These are phyloP conservation scores for Aspergillus transmontanensis DNA, from an alignment of 2,329 filamentous ascomycete genomes.

Conservation along the genomic window DNA sequence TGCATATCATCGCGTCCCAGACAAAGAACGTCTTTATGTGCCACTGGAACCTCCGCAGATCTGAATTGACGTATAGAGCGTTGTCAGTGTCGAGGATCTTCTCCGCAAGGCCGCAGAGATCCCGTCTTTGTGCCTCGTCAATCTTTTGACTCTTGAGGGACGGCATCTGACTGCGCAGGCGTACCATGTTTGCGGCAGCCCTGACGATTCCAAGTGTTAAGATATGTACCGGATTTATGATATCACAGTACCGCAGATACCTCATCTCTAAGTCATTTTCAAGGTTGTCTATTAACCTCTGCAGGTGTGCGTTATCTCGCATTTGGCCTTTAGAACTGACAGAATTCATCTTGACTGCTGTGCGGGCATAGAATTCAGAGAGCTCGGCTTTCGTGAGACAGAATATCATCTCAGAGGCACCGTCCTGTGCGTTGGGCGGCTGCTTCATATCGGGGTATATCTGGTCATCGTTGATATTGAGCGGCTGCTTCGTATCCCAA, in stretches of 20 bases:
- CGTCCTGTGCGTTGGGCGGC: constrained; percentile 40
- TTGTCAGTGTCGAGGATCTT: constrained; percentile 31
- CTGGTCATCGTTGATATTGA: constrained; percentile 37
- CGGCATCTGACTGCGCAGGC: constrained; percentile 48
- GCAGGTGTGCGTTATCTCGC: constrained; percentile 11
- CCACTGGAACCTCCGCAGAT: constrained; percentile 44
- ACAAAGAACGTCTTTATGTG: constrained; percentile 49
- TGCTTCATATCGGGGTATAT: constrained; percentile 45
- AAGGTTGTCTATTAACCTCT: constrained; percentile 30
- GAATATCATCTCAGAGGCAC: constrained; percentile 49
- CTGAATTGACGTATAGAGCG: constrained; percentile 40
- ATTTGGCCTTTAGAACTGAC: constrained; percentile 9
- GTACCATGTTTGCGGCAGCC: constrained; percentile 39
- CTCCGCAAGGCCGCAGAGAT: constrained; percentile 13
- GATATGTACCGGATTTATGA: constrained; percentile 42
- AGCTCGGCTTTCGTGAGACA: constrained; percentile 32
- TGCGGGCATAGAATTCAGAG: constrained; percentile 25
- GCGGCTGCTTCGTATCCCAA: constrained; percentile 44
- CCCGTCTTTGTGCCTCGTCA: constrained; percentile 8
- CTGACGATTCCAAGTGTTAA: constrained; percentile 47
- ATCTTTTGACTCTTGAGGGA: constrained; percentile 15
- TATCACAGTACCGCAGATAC: constrained; percentile 39
- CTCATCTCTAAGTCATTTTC: constrained; percentile 36
- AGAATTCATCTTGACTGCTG: constrained; percentile 13
- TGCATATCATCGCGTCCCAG: constrained; percentile 53